Evolutionary conservation across 768 basidiomycete species (phyloP).

Genomic region (Rhizopogon vulgaris): DNA sequence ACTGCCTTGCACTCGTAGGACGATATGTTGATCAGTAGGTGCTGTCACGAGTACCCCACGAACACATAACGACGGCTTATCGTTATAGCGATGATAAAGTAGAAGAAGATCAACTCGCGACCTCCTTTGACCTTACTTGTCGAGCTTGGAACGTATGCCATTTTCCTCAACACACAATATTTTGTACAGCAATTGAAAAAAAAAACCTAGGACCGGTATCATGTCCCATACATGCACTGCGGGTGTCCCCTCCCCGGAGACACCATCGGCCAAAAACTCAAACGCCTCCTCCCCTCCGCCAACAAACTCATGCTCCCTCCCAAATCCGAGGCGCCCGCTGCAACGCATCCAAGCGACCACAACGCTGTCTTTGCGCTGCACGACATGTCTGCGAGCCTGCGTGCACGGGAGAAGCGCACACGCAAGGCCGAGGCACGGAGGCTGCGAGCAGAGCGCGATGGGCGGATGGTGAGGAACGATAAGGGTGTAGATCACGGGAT

Average conservation of each 20-base stretch:
- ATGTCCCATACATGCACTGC: constrained; percentile 49
- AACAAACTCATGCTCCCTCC: constrained; percentile 26
- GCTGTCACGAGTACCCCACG: background rate
- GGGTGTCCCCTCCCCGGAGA: constrained; percentile 49
- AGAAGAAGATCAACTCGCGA: constrained; percentile 37
- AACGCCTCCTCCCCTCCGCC: constrained; percentile 15
- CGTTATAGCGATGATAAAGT: constrained; percentile 44
- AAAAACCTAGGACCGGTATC: constrained; percentile 36
- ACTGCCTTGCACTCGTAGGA: constrained; percentile 33
- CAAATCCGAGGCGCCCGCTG: constrained; percentile 25
- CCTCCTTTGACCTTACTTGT: constrained; percentile 44
- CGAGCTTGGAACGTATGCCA: constrained; percentile 31
- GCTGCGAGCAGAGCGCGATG: constrained; percentile 22
- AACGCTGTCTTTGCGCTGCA: constrained; percentile 36
- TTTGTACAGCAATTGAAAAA: no score
- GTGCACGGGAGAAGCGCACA: constrained; percentile 14
- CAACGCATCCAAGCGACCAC: constrained; percentile 51
- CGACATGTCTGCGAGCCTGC: constrained; percentile 15
- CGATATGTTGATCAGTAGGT: constrained; percentile 51
- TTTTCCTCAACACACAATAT: no score
- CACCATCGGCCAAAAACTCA: constrained; percentile 39
- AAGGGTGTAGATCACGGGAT: constrained; percentile 14
- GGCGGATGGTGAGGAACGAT: background rate
- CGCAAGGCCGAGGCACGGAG: constrained; percentile 21
- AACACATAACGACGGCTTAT: constrained; percentile 21